phyloP scores from a whole-genome alignment of 345 rosid genomes.

The Aquilaria yunnanensis region DNA sequence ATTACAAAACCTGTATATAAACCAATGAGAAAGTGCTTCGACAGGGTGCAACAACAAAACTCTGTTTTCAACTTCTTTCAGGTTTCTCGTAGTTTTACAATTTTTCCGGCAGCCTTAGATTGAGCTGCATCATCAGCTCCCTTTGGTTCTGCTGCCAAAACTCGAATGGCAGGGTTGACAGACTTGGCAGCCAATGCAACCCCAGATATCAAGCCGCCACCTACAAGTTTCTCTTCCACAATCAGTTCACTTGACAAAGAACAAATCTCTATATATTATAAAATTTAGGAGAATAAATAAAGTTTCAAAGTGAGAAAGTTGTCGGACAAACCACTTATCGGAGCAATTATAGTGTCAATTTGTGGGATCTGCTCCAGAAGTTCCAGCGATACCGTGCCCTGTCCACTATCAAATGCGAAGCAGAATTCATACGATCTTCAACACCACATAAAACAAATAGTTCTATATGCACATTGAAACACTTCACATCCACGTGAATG shows the following conservation, averaged over 20 bases:
- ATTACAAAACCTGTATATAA: too few species aligned
- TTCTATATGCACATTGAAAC: not conserved
- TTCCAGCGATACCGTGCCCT: conserved; percentile 81
- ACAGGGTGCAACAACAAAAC: too few species aligned
- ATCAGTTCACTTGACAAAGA: not conserved
- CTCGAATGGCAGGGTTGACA: conserved; percentile 63
- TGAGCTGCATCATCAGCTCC: conserved; percentile 91
- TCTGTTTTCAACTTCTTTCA: too few species aligned
- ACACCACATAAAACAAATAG: too few species aligned
- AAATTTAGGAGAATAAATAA: not conserved
- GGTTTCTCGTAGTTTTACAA: conserved; percentile 47
- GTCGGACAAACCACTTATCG: conserved; percentile 62
- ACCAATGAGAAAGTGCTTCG: too few species aligned
- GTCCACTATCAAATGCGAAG: conserved; percentile 54
- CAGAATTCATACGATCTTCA: not conserved
- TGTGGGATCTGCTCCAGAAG: conserved; percentile 69
- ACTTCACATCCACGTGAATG: not conserved
- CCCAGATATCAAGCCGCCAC: conserved; percentile 88
- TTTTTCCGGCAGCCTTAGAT: conserved; percentile 75
- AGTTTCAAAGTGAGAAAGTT: conserved; percentile 4
- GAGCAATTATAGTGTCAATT: conserved; percentile 68
- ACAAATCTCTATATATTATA: not conserved
- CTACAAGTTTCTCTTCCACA: conserved; percentile 20
- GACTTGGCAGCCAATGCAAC: conserved; percentile 93
- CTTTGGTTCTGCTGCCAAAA: conserved; percentile 84